phyloP scores from a whole-genome alignment of 2,329 filamentous ascomycete genomes.

The Colletotrichum costaricense region DNA sequence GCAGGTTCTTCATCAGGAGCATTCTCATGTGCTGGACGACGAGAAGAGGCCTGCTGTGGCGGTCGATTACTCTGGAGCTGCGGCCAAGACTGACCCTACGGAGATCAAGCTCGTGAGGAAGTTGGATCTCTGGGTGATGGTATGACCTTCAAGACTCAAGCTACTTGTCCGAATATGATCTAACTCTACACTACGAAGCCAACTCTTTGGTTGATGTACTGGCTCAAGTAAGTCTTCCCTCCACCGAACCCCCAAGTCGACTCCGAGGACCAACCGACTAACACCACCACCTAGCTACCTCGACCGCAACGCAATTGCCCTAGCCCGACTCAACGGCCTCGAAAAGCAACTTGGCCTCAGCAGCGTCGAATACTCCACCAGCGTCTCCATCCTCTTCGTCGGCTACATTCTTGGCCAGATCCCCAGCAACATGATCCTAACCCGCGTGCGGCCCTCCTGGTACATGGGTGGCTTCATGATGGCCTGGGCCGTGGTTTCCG shows the following conservation, averaged over 20 bases:
- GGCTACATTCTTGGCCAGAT: constrained; percentile 51
- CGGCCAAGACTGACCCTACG: constrained; percentile 51
- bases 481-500: constrained; percentile 53
- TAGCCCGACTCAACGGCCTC: constrained; percentile 43
- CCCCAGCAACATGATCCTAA: constrained; percentile 50
- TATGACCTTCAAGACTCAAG: constrained; percentile 5
- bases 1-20: constrained; percentile 20
- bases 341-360: constrained; percentile 39
- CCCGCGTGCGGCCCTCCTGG: constrained; percentile 61
- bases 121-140: constrained; percentile 52
- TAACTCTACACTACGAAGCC: constrained; percentile 38
- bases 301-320: constrained; percentile 40
- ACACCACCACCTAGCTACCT: constrained; percentile 23
- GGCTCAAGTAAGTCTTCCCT: constrained; percentile 34
- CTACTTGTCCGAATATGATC: not conserved
- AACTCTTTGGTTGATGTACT: constrained; percentile 49
- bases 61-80: constrained; percentile 51
- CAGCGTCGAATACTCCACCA: constrained; percentile 47
- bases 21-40: constrained; percentile 25
- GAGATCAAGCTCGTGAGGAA: constrained; percentile 53
- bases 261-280: not conserved
- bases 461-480: constrained; percentile 58
- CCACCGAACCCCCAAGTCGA: not conserved
- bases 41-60: constrained; percentile 2
- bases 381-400: constrained; percentile 49